These are phyloP conservation scores for Tulasnella sp. DNA, from an alignment of 768 basidiomycete species.

Conservation along the genomic window DNA sequence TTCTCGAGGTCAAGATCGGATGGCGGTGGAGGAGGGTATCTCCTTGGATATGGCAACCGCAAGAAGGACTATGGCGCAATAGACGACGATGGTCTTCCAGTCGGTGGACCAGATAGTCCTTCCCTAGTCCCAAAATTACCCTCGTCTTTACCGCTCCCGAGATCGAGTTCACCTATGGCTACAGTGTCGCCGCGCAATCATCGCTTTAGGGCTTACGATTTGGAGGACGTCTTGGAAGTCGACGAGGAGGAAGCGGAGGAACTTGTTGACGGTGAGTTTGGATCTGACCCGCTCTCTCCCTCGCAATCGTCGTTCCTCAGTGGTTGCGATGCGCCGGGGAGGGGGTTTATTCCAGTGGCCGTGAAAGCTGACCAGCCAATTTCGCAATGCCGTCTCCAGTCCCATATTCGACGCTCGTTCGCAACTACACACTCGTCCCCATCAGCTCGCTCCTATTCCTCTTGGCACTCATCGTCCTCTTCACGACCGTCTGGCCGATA, in stretches of 20 bases:
- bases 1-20: not conserved
- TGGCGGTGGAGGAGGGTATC: not conserved
- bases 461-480: not conserved
- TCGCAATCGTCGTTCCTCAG: not conserved
- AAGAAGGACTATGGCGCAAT: not conserved
- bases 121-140: not conserved
- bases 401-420: constrained; percentile 11
- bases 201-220: not conserved
- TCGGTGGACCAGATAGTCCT: not conserved
- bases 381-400: not conserved
- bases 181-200: not conserved
- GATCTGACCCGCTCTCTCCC: not conserved
- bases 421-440: constrained; percentile 12
- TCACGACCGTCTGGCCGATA: constrained; percentile 7
- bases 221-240: constrained; percentile 3
- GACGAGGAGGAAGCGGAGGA: constrained; percentile 10
- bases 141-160: not conserved
- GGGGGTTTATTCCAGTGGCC: not conserved
- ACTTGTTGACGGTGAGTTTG: constrained; percentile 6
- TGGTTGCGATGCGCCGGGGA: not conserved
- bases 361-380: not conserved
- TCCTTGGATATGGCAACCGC: not conserved
- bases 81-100: not conserved
- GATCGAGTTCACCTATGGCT: not conserved
- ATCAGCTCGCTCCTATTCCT: constrained; percentile 11